Conservation (phyloP, 768 basidiomycete species). For the Hericium erinaceus region DNA sequence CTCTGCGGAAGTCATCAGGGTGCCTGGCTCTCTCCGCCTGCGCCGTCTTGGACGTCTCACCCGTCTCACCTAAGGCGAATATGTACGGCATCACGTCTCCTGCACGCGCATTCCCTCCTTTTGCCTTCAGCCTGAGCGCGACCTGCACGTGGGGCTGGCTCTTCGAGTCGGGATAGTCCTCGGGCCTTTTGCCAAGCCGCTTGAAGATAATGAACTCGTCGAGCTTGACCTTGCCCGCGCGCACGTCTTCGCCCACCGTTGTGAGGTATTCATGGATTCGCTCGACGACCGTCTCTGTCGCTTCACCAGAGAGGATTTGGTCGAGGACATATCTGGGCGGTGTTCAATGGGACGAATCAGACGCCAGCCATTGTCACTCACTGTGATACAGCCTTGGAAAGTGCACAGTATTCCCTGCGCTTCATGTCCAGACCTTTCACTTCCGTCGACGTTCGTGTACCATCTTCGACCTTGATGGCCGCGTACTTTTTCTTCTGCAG, state of each 20-base stretch:
- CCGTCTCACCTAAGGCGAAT: constrained; percentile 76
- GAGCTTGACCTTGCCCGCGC: constrained; percentile 66
- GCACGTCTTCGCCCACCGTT: constrained; percentile 67
- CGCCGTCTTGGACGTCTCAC: constrained; percentile 57
- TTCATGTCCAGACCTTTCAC: constrained; percentile 99
- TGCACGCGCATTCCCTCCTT: constrained; percentile 66
- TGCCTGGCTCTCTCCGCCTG: constrained; percentile 90
- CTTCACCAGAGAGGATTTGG: constrained; percentile 84
- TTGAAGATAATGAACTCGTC: constrained; percentile 96
- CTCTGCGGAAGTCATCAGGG: constrained; percentile 82
- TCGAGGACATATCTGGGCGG: constrained; percentile 71
- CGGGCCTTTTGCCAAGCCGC: constrained; percentile 94
- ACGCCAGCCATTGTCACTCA: constrained; percentile 31
- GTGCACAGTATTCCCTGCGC: constrained; percentile 83
- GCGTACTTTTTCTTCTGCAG: constrained; percentile 99
- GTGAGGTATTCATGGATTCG: constrained; percentile 88
- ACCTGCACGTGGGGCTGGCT: constrained; percentile 96
- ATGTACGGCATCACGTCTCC: constrained; percentile 97
- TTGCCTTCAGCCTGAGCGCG: constrained; percentile 80
- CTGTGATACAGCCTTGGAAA: constrained; percentile 93
- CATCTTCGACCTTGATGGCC: constrained; percentile 88
- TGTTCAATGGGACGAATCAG: not conserved
- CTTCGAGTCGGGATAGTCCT: constrained; percentile 95
- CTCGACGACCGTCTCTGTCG: constrained; percentile 82
- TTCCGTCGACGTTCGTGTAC: constrained; percentile 67